Evolutionary conservation across 2,329 filamentous ascomycete species (phyloP).

Genomic region (Rosellinia necatrix): DNA sequence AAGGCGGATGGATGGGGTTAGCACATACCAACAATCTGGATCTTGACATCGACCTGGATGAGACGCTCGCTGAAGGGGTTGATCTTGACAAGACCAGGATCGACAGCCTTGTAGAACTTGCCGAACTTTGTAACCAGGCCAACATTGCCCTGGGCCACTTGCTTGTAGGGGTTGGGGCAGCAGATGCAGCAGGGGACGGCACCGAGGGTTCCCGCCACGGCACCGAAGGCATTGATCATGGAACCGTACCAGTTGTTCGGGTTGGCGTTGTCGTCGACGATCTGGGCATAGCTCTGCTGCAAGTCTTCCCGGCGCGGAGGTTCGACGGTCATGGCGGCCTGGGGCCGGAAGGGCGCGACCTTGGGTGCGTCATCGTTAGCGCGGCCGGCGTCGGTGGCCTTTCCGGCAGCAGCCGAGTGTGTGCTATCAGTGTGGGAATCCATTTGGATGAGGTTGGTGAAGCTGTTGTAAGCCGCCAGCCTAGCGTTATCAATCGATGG

Average conservation of each 20-base stretch:
- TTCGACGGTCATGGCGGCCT: constrained; percentile 70
- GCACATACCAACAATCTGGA: constrained; percentile 75
- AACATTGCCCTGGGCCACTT: constrained; percentile 89
- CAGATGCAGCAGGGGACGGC: constrained; percentile 89
- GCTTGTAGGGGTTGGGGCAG: constrained; percentile 96
- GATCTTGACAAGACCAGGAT: constrained; percentile 95
- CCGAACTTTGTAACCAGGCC: constrained; percentile 96
- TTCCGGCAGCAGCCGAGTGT: constrained; percentile 20
- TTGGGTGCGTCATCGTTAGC: constrained; percentile 18
- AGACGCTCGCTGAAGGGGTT: constrained; percentile 92
- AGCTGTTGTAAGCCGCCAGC: constrained; percentile 19
- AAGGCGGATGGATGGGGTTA: constrained; percentile 7
- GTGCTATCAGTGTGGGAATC: constrained; percentile 27
- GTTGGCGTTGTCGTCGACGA: constrained; percentile 67
- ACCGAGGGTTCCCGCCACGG: constrained; percentile 75
- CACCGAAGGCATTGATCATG: constrained; percentile 78
- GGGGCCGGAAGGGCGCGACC: constrained; percentile 51
- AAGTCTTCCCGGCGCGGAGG: constrained; percentile 83
- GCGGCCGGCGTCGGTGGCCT: constrained; percentile 12
- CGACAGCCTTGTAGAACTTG: constrained; percentile 90
- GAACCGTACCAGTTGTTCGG: constrained; percentile 86
- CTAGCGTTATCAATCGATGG: not conserved
- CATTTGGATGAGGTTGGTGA: constrained; percentile 21
- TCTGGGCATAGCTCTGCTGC: constrained; percentile 76
- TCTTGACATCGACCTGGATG: constrained; percentile 96